Conservation (phyloP, 352 stramenopile genomes). For the Pythium utonaiense region DNA sequence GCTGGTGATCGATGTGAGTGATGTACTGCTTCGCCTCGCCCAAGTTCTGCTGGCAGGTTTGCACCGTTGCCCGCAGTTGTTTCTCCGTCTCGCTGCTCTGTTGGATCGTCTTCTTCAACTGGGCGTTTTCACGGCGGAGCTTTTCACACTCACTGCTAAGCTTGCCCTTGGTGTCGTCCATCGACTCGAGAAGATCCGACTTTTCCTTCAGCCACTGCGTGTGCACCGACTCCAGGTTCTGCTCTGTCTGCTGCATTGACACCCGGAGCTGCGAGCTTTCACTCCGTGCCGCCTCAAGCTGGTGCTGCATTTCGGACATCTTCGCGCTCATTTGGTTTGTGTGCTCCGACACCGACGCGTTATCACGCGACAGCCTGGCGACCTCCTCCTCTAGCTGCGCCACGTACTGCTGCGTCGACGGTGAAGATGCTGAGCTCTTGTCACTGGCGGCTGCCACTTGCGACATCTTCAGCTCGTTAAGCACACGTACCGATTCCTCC, state of each 20-base stretch:
- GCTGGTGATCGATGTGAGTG: conserved; percentile 31
- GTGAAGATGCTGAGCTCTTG: background rate
- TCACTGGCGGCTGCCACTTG: conserved; percentile 13
- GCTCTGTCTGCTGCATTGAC: conserved; percentile 43
- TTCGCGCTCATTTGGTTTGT: conserved; percentile 21
- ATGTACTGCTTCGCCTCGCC: conserved; percentile 32
- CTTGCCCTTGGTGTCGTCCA: conserved; percentile 34
- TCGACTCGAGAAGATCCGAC: conserved; percentile 33
- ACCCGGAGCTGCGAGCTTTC: conserved; percentile 39
- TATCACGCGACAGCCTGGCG: conserved; percentile 27
- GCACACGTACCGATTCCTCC: conserved; percentile 34
- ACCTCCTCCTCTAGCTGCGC: conserved; percentile 34
- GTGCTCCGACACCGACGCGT: conserved; percentile 24
- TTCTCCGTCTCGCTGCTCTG: conserved; percentile 34
- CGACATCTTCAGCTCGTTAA: conserved; percentile 46
- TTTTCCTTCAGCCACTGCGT: conserved; percentile 67
- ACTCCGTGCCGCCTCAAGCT: conserved; percentile 39
- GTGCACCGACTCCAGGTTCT: conserved; percentile 49
- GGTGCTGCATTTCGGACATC: conserved; percentile 39
- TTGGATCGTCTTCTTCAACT: conserved; percentile 29
- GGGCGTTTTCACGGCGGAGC: conserved; percentile 38
- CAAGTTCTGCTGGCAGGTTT: conserved; percentile 22
- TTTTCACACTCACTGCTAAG: conserved; percentile 36
- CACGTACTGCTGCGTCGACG: conserved; percentile 13
- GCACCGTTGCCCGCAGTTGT: conserved; percentile 24